A percentile compares a stretch with the other conserved stretches of the same genome.
Conservation (phyloP, 805 yeast species). For the Candida maris region DNA sequence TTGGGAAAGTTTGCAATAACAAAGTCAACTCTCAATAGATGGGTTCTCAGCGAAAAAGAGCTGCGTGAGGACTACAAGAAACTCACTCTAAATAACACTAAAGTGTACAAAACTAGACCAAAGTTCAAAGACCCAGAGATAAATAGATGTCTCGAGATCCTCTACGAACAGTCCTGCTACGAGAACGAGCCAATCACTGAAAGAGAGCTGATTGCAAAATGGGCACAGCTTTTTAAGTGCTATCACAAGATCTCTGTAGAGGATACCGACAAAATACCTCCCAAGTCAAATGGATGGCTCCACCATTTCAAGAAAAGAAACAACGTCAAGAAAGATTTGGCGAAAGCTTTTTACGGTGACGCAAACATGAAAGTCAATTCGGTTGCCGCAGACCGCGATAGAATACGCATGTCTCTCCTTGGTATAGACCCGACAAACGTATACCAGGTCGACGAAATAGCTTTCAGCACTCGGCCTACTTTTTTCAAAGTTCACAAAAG, state of each 20-base stretch:
- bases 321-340: constrained; percentile 26
- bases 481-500: constrained; percentile 14
- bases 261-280: constrained; percentile 8
- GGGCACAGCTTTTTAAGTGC: constrained; percentile 22
- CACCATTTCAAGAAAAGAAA: constrained; percentile 36
- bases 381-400: constrained; percentile 21
- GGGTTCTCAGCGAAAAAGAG: constrained; percentile 34
- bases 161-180: constrained; percentile 35
- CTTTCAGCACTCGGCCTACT: constrained; percentile 22
- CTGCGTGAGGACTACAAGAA: constrained; percentile 29
- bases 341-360: constrained; percentile 23
- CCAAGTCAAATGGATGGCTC: constrained; percentile 40
- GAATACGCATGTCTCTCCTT: constrained; percentile 19
- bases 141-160: constrained; percentile 34
- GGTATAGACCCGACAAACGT: constrained; percentile 24
- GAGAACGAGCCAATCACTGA: constrained; percentile 29
- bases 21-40: constrained; percentile 37
- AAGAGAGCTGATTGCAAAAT: constrained; percentile 30
- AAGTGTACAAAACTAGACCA: constrained; percentile 31
- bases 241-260: constrained; percentile 14
- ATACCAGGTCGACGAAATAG: constrained; percentile 37
- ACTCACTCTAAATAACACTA: constrained; percentile 25
- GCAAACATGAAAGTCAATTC: constrained; percentile 13
- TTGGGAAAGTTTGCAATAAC: constrained; percentile 34
- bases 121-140: constrained; percentile 31